Conservation (phyloP, 2,329 filamentous ascomycete genomes). For the Stagonosporopsis cucurbitacearum region DNA sequence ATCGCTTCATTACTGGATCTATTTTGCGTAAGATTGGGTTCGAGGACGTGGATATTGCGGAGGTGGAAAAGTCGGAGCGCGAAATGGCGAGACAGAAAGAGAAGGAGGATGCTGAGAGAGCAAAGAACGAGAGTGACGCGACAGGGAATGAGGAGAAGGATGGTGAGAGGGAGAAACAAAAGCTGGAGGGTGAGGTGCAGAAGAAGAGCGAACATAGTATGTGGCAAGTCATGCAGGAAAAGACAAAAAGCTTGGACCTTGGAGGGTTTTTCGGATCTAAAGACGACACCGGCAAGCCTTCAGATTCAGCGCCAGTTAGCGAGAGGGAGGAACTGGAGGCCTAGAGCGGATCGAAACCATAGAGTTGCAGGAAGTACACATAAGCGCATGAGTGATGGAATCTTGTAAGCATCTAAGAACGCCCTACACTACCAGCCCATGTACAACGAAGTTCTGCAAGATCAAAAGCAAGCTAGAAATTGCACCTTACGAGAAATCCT, state of each 20-base stretch:
- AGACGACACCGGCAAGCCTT: constrained; percentile 2
- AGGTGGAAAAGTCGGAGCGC: constrained; percentile 55
- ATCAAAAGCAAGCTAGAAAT: not conserved
- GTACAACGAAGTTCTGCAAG: not conserved
- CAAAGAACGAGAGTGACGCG: constrained; percentile 38
- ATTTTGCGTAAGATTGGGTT: constrained; percentile 61
- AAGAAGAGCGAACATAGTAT: constrained; percentile 55
- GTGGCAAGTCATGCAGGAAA: constrained; percentile 52
- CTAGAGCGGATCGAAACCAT: not conserved
- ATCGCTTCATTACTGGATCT: constrained; percentile 58
- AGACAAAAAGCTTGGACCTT: constrained; percentile 43
- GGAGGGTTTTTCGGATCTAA: constrained; percentile 18
- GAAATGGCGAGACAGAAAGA: constrained; percentile 55
- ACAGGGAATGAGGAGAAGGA: constrained; percentile 31
- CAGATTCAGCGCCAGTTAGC: not conserved
- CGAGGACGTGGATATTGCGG: constrained; percentile 57
- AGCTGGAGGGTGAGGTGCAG: constrained; percentile 52
- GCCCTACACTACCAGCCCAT: not conserved
- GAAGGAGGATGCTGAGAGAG: constrained; percentile 47
- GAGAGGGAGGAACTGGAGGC: constrained; percentile 8
- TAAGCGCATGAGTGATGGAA: not conserved
- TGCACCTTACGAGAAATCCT: constrained; percentile 67
- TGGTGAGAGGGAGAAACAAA: constrained; percentile 42
- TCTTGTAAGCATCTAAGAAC: not conserved
- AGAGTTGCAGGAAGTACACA: not conserved